Evolutionary conservation across 2,329 filamentous ascomycete genomes (phyloP).

Genomic region (Paracamarosporium sp.): DNA sequence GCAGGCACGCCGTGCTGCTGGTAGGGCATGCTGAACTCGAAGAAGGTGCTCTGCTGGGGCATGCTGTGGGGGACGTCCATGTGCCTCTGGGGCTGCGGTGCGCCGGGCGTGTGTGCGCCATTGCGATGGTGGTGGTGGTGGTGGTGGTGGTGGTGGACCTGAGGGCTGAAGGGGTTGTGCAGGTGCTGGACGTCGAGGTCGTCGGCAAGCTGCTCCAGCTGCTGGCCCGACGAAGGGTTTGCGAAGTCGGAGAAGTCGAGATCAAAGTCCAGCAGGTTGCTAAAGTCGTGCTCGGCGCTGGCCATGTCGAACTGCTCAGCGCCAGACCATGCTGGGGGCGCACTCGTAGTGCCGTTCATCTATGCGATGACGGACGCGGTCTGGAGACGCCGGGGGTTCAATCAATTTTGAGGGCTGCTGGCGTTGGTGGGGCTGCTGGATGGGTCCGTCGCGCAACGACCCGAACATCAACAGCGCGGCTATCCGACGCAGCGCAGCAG

Average conservation of each 20-base stretch:
- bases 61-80: constrained; percentile 24
- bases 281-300: constrained; percentile 48
- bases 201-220: constrained; percentile 40
- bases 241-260: constrained; percentile 39
- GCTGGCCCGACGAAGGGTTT: constrained; percentile 25
- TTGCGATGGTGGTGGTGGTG: constrained; percentile 18
- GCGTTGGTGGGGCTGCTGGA: constrained; percentile 7
- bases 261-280: constrained; percentile 52
- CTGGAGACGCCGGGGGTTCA: constrained; percentile 17
- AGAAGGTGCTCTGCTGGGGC: constrained; percentile 35
- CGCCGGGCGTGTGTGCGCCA: constrained; percentile 19
- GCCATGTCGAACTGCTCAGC: constrained; percentile 52
- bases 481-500: not conserved
- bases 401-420: constrained; percentile 6
- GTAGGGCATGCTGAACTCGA: constrained; percentile 42
- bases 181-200: constrained; percentile 42
- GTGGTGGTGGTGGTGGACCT: constrained; percentile 2
- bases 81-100: constrained; percentile 21
- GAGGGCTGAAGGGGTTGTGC: constrained; percentile 37
- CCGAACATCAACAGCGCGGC: constrained; percentile 7
- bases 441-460: constrained; percentile 3
- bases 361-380: constrained; percentile 25
- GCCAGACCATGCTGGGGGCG: constrained; percentile 46
- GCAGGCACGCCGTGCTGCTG: constrained; percentile 43
- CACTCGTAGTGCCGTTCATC: constrained; percentile 29